Evolutionary conservation across 345 rosid species (phyloP).

Genomic region (Salix suchowensis): DNA sequence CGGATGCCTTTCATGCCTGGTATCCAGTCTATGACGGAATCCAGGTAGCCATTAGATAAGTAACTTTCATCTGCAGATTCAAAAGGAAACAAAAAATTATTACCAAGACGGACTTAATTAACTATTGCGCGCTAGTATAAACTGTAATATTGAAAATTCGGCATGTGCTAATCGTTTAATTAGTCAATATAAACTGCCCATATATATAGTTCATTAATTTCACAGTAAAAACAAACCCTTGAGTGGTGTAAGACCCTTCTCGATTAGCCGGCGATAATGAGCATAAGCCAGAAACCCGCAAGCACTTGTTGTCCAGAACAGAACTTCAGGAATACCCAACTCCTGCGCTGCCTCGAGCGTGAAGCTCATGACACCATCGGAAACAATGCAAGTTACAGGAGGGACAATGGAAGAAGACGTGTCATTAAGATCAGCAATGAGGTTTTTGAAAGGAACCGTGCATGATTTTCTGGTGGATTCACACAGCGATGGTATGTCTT

Average conservation of each 20-base stretch:
- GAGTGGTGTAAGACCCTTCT: constrained; percentile 6
- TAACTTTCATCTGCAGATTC: constrained; percentile 10
- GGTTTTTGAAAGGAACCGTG: constrained; percentile 1
- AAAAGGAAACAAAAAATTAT: not conserved
- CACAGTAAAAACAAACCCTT: not conserved
- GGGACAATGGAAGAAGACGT: constrained; percentile 5
- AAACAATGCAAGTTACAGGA: constrained; percentile 10
- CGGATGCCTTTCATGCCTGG: constrained; percentile 17
- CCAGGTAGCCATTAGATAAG: constrained; percentile 11
- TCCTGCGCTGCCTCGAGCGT: constrained; percentile 14
- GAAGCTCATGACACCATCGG: constrained; percentile 14
- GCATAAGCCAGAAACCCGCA: constrained; percentile 13
- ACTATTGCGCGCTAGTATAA: not conserved
- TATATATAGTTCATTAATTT: too few relatives aligned
- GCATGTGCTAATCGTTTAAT: too few relatives aligned
- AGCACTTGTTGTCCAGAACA: constrained; percentile 21
- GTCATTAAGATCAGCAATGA: not conserved
- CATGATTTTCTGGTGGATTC: not conserved
- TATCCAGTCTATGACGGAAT: constrained; percentile 14
- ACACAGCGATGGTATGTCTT: constrained; percentile 15
- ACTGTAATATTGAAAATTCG: not conserved
- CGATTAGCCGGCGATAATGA: not conserved
- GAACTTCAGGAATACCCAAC: constrained; percentile 8
- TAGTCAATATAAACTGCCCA: too few relatives aligned
- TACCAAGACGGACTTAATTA: too few relatives aligned